Base-by-base conservation (phyloP, 345 rosid species). In the Brassica carinata region DNA sequence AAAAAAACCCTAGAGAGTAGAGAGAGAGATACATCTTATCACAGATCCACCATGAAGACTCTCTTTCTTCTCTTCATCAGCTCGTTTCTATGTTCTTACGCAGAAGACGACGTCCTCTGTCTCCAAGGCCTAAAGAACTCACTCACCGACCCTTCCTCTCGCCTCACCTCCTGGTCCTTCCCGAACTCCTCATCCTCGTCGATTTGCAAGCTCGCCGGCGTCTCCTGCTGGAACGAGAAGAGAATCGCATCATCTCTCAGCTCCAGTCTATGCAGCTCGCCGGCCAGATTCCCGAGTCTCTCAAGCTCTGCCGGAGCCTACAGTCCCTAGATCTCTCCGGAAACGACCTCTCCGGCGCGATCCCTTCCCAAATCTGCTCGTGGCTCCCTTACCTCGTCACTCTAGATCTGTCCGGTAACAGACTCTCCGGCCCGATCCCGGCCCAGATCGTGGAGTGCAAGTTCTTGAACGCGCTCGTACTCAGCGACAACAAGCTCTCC, bases 201-300 rank as follows among this genome's bases (percentile, higher is more conserved):
- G 67, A 63, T 94, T 9, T 94, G 98, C 81, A 84, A 84, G 45
- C 89, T 92, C 79, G 85, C 82, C 2, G 97, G 98, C 1, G 96
- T 94, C 71, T 53, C 94, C 11, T 94, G 97, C 77, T 94, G 98
- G 98, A 94, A 94, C 76, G 91, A 85, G 59, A 84, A 11, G 97
- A 92, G 76, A 90, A 89, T 71, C 89, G 98, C 17, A 79, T 94
- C 1, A 61, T 90, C 51, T 61, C 74, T 23, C 84, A 90, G 79
- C 87, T 94, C 14, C 79, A 80, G 0, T 88, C 81, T 7, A 91
- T 91, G 97, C 76, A 75, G 3, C 87, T 94, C 72, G 77, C 90
- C 0, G 97, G 98, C 9, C 59, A 75, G 67, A 72, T 94, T 73
- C 97, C 97, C 0, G 87, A 87, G 51, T 82, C 95, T 1, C 81